Evolutionary conservation across 208 protist species (phyloP).

Genomic region (Leishmania tarentolae): DNA sequence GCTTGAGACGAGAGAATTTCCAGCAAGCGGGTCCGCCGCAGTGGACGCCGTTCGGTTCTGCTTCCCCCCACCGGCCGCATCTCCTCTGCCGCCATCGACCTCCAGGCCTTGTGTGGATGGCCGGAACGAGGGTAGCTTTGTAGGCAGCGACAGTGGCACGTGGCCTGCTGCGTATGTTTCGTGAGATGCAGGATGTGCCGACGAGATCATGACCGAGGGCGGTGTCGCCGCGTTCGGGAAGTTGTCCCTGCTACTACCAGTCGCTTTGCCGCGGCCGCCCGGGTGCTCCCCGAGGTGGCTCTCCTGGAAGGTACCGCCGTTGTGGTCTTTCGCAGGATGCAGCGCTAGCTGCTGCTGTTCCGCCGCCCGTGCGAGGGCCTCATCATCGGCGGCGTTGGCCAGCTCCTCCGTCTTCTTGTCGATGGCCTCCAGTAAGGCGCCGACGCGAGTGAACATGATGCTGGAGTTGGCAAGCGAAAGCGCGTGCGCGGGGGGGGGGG

Average conservation of each 20-base stretch:
- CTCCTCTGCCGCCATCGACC: neutral
- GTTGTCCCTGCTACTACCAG: neutral
- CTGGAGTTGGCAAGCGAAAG: neutral
- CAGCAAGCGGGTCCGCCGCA: neutral
- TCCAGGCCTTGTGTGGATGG: neutral
- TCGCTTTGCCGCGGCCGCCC: neutral
- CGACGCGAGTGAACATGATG: slow-evolving; percentile 29
- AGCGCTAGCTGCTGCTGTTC: slow-evolving; percentile 5
- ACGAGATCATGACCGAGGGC: neutral
- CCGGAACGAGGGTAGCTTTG: slow-evolving; percentile 30
- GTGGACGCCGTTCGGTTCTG: neutral
- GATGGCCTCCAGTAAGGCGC: slow-evolving; percentile 45
- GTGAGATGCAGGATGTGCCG: slow-evolving; percentile 5
- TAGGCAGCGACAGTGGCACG: slow-evolving; percentile 18
- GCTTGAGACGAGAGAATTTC: neutral
- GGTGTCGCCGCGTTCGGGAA: neutral
- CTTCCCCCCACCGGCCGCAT: neutral
- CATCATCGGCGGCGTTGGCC: slow-evolving; percentile 25
- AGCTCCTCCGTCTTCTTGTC: slow-evolving; percentile 40
- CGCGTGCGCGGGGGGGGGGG: neutral
- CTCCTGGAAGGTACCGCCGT: neutral
- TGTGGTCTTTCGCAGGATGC: neutral
- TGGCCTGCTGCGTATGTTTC: neutral
- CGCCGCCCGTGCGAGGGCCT: slow-evolving; percentile 14
- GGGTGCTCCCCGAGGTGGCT: neutral